A percentile compares a stretch with the other conserved stretches of the same genome.
phyloP scores from a whole-genome alignment of 75 land plant species.

The Cryptomeria japonica region DNA sequence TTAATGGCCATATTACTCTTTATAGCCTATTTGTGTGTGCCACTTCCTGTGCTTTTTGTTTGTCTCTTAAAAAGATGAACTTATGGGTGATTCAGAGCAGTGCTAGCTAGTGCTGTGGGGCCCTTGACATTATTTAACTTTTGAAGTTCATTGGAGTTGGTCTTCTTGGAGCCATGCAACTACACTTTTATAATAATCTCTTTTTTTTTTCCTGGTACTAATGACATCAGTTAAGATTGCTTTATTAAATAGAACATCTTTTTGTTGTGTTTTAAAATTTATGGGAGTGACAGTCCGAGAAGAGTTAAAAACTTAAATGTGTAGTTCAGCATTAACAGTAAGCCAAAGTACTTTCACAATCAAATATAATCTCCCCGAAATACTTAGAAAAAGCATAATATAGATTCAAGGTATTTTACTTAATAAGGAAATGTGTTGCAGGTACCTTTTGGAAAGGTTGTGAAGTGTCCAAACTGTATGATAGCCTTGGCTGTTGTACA shows the following conservation, averaged over 20 bases:
- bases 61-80: neutral
- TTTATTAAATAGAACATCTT: neutral
- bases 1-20: neutral
- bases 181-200: neutral
- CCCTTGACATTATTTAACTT: neutral
- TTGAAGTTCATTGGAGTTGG: neutral
- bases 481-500: constrained; percentile 90
- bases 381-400: neutral
- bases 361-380: neutral
- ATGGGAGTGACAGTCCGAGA: neutral
- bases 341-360: neutral
- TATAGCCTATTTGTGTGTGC: neutral
- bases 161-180: neutral
- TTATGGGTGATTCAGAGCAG: neutral
- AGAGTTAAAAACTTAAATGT: neutral
- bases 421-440: constrained; percentile 21
- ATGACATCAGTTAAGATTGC: neutral
- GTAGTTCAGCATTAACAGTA: neutral
- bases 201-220: neutral
- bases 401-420: neutral
- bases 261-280: neutral
- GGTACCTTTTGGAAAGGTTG: constrained; percentile 95
- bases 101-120: neutral
- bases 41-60: neutral
- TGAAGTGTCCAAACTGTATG: constrained; percentile 86